A percentile compares a stretch with the other conserved stretches of the same genome.
These are phyloP conservation scores for Plectosphaerella plurivora DNA, from an alignment of 2,329 filamentous ascomycete species.

Conservation along the genomic window DNA sequence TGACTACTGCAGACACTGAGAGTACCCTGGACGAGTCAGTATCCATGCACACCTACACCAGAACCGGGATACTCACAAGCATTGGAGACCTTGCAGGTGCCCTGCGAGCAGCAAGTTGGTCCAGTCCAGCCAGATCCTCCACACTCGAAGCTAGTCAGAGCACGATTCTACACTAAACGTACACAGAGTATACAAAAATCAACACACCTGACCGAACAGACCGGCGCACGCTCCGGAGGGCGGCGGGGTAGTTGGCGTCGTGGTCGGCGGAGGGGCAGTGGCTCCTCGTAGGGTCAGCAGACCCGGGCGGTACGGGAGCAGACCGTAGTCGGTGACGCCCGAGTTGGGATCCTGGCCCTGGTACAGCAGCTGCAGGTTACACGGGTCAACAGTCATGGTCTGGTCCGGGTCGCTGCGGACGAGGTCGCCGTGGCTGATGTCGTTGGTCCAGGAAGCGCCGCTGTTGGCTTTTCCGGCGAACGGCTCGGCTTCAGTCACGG, in stretches of 20 bases:
- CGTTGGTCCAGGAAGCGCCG: constrained; percentile 61
- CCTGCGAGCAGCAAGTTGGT: constrained; percentile 25
- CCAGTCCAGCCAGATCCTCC: constrained; percentile 26
- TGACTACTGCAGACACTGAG: constrained; percentile 19
- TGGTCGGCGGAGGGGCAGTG: neutral
- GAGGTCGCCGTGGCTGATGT: constrained; percentile 63
- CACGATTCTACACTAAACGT: too few relatives aligned
- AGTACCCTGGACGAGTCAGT: constrained; percentile 13
- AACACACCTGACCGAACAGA: constrained; percentile 19
- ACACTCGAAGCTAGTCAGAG: constrained; percentile 11
- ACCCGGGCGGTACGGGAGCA: constrained; percentile 50
- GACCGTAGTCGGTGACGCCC: constrained; percentile 39
- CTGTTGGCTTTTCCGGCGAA: constrained; percentile 66
- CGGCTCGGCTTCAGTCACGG: constrained; percentile 48
- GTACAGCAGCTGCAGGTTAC: constrained; percentile 61
- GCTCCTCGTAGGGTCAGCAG: constrained; percentile 36
- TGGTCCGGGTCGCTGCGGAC: constrained; percentile 53
- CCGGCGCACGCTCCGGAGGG: constrained; percentile 15
- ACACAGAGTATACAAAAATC: too few relatives aligned
- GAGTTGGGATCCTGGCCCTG: constrained; percentile 47
- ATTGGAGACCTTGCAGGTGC: constrained; percentile 24
- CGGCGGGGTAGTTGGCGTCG: neutral
- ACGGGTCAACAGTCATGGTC: constrained; percentile 58
- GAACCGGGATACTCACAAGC: constrained; percentile 10
- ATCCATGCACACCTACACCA: too few relatives aligned